phyloP scores from a whole-genome alignment of 2,329 filamentous ascomycete species.

The Verticillium klebahnii region DNA sequence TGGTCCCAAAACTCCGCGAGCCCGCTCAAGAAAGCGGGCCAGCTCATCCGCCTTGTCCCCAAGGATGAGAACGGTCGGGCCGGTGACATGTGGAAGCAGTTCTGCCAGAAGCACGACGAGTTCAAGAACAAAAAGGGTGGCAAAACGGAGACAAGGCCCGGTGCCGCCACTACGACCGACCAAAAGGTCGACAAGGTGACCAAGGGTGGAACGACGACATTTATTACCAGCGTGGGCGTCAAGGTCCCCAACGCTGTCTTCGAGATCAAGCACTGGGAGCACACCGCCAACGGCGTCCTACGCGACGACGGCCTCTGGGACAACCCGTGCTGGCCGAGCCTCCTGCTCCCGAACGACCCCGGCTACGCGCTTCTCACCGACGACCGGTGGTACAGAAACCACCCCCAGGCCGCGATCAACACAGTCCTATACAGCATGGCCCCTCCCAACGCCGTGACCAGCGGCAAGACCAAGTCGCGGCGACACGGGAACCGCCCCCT shows the following conservation, averaged over 20 bases:
- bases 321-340: constrained; percentile 17
- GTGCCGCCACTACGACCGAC: too few species aligned
- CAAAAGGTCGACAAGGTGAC: too few species aligned
- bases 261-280: too few species aligned
- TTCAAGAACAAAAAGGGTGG: too few species aligned
- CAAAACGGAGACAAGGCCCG: too few species aligned
- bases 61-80: constrained; percentile 7
- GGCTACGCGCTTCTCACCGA: constrained; percentile 15
- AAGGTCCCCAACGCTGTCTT: too few species aligned
- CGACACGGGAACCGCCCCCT: too few species aligned
- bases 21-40: background rate
- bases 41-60: constrained; percentile 9
- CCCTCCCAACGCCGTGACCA: background rate
- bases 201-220: too few species aligned
- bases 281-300: too few species aligned
- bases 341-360: constrained; percentile 12
- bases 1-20: background rate
- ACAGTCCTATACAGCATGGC: background rate
- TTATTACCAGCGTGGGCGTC: too few species aligned
- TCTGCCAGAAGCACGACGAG: constrained; percentile 3
- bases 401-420: background rate
- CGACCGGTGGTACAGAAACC: constrained; percentile 13
- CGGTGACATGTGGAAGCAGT: constrained; percentile 7
- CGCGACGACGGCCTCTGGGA: constrained; percentile 13
- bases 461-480: background rate